These are phyloP conservation scores for Haplosporangium sp. DNA, from an alignment of 371 early-diverging fungal species.

Conservation along the genomic window DNA sequence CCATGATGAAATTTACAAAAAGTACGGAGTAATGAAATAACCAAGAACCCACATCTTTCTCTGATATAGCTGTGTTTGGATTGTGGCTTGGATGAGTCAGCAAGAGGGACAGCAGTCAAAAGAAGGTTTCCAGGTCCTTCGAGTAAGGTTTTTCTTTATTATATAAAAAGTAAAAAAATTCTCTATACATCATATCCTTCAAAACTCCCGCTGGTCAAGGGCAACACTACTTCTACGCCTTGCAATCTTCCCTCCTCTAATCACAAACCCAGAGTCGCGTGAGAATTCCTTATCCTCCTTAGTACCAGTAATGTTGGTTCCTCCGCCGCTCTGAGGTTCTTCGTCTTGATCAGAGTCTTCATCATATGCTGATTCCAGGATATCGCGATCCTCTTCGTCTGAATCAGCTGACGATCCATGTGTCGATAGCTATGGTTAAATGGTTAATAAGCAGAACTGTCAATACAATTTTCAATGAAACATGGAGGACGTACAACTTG, in stretches of 20 bases:
- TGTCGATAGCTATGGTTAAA: conserved; percentile 33
- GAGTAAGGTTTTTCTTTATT: too few species aligned
- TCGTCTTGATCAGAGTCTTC: conserved; percentile 30
- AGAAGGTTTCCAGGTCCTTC: too few species aligned
- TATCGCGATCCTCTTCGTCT: conserved; percentile 25
- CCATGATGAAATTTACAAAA: conserved; percentile 31
- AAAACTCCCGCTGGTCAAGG: conserved; percentile 28
- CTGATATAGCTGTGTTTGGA: not conserved
- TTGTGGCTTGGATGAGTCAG: conserved; percentile 7
- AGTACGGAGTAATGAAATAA: conserved; percentile 13
- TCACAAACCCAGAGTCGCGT: conserved; percentile 36
- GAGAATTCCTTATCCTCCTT: conserved; percentile 25
- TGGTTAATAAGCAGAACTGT: not conserved
- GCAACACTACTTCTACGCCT: conserved; percentile 53
- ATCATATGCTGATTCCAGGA: conserved; percentile 24
- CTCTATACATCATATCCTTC: not conserved
- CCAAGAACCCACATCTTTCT: not conserved
- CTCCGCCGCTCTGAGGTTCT: conserved; percentile 1
- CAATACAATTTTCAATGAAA: too few species aligned
- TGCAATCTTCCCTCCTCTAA: conserved; percentile 51
- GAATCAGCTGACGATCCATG: conserved; percentile 46
- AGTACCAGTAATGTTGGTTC: conserved; percentile 12
- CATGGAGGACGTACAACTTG: too few species aligned
- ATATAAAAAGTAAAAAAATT: too few species aligned
- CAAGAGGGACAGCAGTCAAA: not conserved